Conservation (phyloP, 1,284 basidiomycete species). For the Boletus sp. region DNA sequence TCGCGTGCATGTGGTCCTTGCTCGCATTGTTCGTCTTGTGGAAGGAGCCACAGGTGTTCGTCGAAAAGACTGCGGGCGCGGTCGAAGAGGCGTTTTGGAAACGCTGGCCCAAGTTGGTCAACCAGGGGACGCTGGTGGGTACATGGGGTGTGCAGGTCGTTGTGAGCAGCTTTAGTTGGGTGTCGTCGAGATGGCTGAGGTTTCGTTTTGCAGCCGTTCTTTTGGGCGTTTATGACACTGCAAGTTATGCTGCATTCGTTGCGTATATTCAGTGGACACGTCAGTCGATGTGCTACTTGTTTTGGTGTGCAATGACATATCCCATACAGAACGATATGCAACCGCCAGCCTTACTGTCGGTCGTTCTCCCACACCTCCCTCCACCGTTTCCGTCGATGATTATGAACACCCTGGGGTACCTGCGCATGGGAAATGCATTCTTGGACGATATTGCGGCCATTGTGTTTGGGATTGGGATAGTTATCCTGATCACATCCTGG, state of each 20-base stretch:
- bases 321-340: slow-evolving; percentile 58
- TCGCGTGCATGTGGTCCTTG: slow-evolving; percentile 62
- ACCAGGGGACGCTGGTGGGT: slow-evolving; percentile 31
- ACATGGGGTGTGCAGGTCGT: slow-evolving; percentile 56
- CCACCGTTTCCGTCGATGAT: slow-evolving; percentile 63
- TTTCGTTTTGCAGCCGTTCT: slow-evolving; percentile 60
- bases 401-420: slow-evolving; percentile 62
- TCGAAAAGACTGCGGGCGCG: slow-evolving; percentile 27
- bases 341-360: slow-evolving; percentile 59
- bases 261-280: slow-evolving; percentile 68
- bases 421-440: slow-evolving; percentile 64
- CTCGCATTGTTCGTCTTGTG: slow-evolving; percentile 70
- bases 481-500: slow-evolving; percentile 60
- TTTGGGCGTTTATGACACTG: slow-evolving; percentile 75
- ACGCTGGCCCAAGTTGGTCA: slow-evolving; percentile 60
- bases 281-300: slow-evolving; percentile 43
- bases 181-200: slow-evolving; percentile 15
- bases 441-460: slow-evolving; percentile 70
- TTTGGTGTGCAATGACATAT: slow-evolving; percentile 1
- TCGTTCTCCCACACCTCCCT: slow-evolving; percentile 68
- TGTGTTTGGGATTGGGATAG: slow-evolving; percentile 66
- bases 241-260: slow-evolving; percentile 70
- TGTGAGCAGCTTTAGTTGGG: slow-evolving; percentile 43
- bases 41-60: slow-evolving; percentile 56
- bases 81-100: slow-evolving; percentile 45